phyloP scores from a whole-genome alignment of 2,329 filamentous ascomycete genomes.

The Penicillium corylophilum region DNA sequence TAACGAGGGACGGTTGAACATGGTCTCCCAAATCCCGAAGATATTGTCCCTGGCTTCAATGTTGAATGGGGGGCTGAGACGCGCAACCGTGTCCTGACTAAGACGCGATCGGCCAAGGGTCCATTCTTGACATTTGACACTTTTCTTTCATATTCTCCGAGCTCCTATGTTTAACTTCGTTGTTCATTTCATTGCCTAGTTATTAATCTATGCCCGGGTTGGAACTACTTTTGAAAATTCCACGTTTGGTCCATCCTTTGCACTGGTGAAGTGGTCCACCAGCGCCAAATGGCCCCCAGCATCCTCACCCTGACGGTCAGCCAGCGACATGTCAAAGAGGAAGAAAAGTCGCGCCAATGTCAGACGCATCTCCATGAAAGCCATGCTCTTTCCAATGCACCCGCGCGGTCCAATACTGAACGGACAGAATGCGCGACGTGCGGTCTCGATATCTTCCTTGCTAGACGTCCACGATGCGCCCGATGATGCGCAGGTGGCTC shows the following conservation, averaged over 20 bases:
- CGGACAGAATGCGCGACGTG: conserved; percentile 70
- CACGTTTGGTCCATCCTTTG: conserved; percentile 40
- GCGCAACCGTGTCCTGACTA: conserved; percentile 26
- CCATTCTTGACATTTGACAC: neutral
- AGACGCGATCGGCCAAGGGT: neutral
- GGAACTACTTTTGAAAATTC: conserved; percentile 20
- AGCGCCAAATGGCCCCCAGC: conserved; percentile 35
- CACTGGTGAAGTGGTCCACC: conserved; percentile 40
- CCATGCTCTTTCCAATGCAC: conserved; percentile 46
- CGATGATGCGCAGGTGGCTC: conserved; percentile 42
- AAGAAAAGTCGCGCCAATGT: conserved; percentile 41
- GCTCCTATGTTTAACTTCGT: neutral
- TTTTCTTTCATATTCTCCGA: neutral
- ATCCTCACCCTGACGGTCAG: conserved; percentile 36
- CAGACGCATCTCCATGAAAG: conserved; percentile 43
- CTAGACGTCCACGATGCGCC: conserved; percentile 41
- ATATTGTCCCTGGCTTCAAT: neutral
- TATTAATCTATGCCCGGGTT: neutral
- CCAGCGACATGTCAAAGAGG: conserved; percentile 40
- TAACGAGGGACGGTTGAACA: conserved; percentile 4
- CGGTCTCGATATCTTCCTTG: conserved; percentile 51
- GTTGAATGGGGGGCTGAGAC: conserved; percentile 12
- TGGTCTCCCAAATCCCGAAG: neutral
- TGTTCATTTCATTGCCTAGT: neutral
- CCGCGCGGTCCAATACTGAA: conserved; percentile 45